Evolutionary conservation across 164 flowering plant genomes (phyloP).

Genomic region (Tetracentron sinense): DNA sequence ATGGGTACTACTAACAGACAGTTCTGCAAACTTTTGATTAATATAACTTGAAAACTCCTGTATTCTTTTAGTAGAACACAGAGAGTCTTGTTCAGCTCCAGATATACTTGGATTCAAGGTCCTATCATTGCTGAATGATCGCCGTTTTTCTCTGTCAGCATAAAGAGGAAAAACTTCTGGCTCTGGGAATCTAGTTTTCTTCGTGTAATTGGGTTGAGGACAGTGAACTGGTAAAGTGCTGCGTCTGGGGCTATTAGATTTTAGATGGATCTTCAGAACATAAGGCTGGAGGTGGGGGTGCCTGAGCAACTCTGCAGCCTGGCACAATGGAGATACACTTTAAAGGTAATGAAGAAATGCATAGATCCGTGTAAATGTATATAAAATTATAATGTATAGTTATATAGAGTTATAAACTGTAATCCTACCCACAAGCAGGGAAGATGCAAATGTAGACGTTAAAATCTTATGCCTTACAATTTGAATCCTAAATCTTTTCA

Average conservation of each 20-base stretch:
- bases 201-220: conserved; percentile 38
- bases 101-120: conserved; percentile 64
- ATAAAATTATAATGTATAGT: too few species aligned
- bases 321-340: conserved; percentile 18
- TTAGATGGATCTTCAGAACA: conserved; percentile 64
- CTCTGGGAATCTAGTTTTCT: conserved; percentile 48
- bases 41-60: conserved; percentile 30
- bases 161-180: conserved; percentile 31
- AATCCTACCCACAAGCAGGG: neutral
- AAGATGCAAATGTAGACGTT: too few species aligned
- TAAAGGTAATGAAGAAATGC: neutral
- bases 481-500: too few species aligned
- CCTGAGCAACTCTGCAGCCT: conserved; percentile 89
- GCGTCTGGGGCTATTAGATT: conserved; percentile 51
- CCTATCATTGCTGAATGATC: conserved; percentile 59
- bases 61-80: conserved; percentile 37
- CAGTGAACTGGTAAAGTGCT: conserved; percentile 37
- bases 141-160: conserved; percentile 37
- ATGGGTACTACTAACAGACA: conserved; percentile 40
- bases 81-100: conserved; percentile 51
- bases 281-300: conserved; percentile 80
- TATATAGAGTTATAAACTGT: neutral
- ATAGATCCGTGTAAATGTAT: neutral
- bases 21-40: conserved; percentile 32
- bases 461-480: too few species aligned